Conservation (phyloP, 2,329 filamentous ascomycete genomes). For the Ceratocystiopsis minuta region DNA sequence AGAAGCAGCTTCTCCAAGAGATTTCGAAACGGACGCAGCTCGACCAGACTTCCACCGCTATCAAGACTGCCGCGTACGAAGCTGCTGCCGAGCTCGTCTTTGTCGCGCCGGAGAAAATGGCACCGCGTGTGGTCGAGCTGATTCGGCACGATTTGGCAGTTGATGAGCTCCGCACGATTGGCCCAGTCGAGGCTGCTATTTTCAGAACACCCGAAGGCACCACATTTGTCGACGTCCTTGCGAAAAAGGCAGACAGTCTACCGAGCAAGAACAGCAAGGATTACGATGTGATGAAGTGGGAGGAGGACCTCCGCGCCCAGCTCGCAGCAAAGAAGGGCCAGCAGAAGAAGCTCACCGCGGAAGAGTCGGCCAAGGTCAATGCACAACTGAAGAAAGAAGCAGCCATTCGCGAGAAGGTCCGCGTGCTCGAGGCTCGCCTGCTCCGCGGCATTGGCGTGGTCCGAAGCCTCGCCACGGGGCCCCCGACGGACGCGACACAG, state of each 20-base stretch:
- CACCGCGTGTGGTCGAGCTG: conserved; percentile 55
- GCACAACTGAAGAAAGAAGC: conserved; percentile 79
- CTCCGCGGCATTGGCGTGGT: conserved; percentile 76
- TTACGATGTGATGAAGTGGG: conserved; percentile 93
- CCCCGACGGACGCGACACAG: conserved; percentile 69
- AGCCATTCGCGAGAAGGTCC: conserved; percentile 56
- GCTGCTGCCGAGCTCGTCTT: conserved; percentile 86
- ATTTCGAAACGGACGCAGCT: conserved; percentile 34
- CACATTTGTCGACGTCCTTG: conserved; percentile 76
- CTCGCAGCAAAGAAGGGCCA: conserved; percentile 86
- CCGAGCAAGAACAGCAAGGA: conserved; percentile 86
- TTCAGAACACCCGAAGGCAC: conserved; percentile 80
- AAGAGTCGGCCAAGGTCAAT: conserved; percentile 80
- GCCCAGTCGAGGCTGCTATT: conserved; percentile 80
- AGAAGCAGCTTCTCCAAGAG: conserved; percentile 48
- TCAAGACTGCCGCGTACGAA: conserved; percentile 58
- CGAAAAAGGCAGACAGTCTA: conserved; percentile 53
- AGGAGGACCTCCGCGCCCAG: conserved; percentile 74
- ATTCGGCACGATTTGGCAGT: conserved; percentile 58
- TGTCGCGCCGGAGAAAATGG: conserved; percentile 69
- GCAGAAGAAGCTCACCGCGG: conserved; percentile 74
- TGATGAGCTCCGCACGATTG: conserved; percentile 50
- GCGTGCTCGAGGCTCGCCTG: conserved; percentile 49
- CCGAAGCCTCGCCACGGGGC: conserved; percentile 61
- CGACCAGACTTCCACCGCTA: conserved; percentile 26